A percentile compares a stretch with the other conserved stretches of the same genome.
phyloP scores from a whole-genome alignment of 345 rosid species.

The Limnanthes douglasii region DNA sequence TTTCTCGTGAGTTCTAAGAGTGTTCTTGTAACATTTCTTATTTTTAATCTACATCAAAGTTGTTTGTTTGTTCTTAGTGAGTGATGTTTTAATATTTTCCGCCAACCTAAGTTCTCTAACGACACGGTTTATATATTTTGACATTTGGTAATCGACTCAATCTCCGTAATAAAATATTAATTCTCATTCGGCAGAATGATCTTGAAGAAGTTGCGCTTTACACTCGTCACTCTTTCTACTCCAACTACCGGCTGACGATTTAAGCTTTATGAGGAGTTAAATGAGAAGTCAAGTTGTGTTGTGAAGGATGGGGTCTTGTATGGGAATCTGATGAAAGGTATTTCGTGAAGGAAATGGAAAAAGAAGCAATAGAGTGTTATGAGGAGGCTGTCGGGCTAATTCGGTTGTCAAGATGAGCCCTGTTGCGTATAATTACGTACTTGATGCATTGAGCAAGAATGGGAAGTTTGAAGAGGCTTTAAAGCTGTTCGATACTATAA shows the following conservation, averaged over 20 bases:
- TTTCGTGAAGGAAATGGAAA: conserved; percentile 59
- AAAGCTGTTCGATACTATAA: conserved; percentile 56
- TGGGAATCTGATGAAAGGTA: conserved; percentile 69
- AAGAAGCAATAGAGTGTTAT: conserved; percentile 70
- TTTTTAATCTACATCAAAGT: too few species aligned
- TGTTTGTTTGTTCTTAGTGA: too few species aligned
- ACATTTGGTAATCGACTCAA: conserved; percentile 83
- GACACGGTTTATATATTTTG: too few species aligned
- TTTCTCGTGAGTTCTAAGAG: too few species aligned
- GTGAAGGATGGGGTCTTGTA: conserved; percentile 70
- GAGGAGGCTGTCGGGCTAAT: conserved; percentile 34
- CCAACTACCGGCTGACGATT: conserved; percentile 83
- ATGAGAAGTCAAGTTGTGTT: conserved; percentile 56
- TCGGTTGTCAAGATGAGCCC: conserved; percentile 56
- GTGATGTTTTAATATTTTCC: too few species aligned
- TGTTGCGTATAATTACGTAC: conserved; percentile 46
- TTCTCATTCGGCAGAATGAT: conserved; percentile 58
- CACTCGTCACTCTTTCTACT: conserved; percentile 88
- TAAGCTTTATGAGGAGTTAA: conserved; percentile 55
- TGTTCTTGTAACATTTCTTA: too few species aligned
- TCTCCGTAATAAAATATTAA: conserved; percentile 65
- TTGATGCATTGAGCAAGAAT: conserved; percentile 62
- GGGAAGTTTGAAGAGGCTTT: conserved; percentile 66
- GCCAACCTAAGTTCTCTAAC: too few species aligned
- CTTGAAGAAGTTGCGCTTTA: conserved; percentile 79